Evolutionary conservation across 108 stramenopile species (phyloP), one percentile per base, ranked within the genome.

Genomic region (Nitzschia sp.): DNA sequence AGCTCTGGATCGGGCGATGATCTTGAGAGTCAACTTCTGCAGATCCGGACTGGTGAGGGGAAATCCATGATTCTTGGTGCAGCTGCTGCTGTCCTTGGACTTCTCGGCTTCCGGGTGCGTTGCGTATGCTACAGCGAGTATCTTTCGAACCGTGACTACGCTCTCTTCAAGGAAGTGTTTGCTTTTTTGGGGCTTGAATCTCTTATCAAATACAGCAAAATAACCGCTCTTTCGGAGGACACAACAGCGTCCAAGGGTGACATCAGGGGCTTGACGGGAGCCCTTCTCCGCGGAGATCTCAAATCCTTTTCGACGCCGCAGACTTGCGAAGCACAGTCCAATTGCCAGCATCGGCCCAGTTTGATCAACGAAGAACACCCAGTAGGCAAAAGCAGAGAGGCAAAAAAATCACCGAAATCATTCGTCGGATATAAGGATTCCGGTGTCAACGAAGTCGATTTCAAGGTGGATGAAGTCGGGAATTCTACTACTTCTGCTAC

Each of bases 71-170:
- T 83, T 18, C 55, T 86, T 9, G 85, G 82, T 1, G 82, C 82
- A 31, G 80, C 82, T 24, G 72, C 85, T 28, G 53, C 57, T 1
- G 69, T 82, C 47, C 56, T 86, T 34, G 74, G 67, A n/a, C 57
- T 86, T 27, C 67, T 86, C 3, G 85, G 85, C 1, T 86, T 86
- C 48, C 42, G 46, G 30, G 85, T 81, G 33, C 76, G 85, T 11
- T 81, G 80, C 42, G 82, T 86, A 11, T 86, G 85, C 61, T 86
- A 86, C 78, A 83, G 82, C 59, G 82, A 83, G 36, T 83, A 83
- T 55, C 78, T 86, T 13, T 83, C 82, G 11, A 54, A 26, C 18
- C 77, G 85, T 17, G 85, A 86, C 59, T 82, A 68, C 24, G 56
- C 51, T 3, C 59, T 83, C 11, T 86, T 86, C 54, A 70, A 73